phyloP scores from a whole-genome alignment of 2,329 filamentous ascomycete species.

The Pezicula carpinea region DNA sequence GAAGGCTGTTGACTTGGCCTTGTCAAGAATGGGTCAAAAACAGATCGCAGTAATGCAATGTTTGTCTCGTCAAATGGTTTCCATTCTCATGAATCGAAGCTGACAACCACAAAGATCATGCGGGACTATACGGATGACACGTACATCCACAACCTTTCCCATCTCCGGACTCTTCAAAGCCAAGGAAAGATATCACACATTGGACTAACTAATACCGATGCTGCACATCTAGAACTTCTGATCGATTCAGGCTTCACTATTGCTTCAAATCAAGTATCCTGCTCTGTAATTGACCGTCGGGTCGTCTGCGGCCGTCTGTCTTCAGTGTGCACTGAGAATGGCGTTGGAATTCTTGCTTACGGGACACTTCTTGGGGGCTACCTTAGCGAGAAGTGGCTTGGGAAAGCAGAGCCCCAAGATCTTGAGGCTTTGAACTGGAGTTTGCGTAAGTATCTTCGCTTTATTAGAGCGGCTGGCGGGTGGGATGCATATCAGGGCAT shows the following conservation, averaged over 20 bases:
- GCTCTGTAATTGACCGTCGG: conserved; percentile 28
- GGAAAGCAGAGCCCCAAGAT: conserved; percentile 19
- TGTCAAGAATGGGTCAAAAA: conserved; percentile 21
- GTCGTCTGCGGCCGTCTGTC: conserved; percentile 20
- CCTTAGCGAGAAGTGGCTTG: conserved; percentile 24
- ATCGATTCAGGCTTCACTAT: conserved; percentile 26
- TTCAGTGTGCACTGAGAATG: conserved; percentile 19
- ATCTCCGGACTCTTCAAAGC: conserved; percentile 23
- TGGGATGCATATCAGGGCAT: conserved; percentile 18
- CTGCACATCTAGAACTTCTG: conserved; percentile 29
- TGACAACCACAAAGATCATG: conserved; percentile 18
- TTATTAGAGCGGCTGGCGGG: conserved; percentile 28
- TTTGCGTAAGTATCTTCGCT: conserved; percentile 31
- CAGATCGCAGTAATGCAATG: conserved; percentile 25
- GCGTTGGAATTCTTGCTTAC: conserved; percentile 27
- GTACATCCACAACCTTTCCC: conserved; percentile 26
- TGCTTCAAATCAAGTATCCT: conserved; percentile 29
- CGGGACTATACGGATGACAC: conserved; percentile 30
- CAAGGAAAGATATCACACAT: conserved; percentile 26
- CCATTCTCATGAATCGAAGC: no score
- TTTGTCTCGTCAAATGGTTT: no score
- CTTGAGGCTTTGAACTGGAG: conserved; percentile 24
- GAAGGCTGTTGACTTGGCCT: conserved; percentile 23
- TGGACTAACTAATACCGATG: conserved; percentile 28
- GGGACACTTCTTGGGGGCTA: conserved; percentile 30